These are phyloP conservation scores for Suillus lakei DNA, from an alignment of 768 basidiomycete species.

Conservation along the genomic window DNA sequence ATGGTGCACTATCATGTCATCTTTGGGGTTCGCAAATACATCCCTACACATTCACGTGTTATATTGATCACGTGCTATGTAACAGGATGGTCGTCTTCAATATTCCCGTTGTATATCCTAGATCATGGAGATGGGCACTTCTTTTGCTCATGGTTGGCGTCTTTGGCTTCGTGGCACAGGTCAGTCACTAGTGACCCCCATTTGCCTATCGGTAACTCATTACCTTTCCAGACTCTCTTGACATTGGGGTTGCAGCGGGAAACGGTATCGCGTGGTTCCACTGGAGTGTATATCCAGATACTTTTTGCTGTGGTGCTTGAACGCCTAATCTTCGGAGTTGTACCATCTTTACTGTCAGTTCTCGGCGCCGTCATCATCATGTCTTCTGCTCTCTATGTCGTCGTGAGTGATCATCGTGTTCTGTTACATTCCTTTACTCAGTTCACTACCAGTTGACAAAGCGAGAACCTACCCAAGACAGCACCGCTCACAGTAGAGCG, in stretches of 20 bases:
- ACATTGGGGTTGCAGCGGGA: slow-evolving; percentile 69
- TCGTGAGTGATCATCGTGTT: slow-evolving; percentile 45
- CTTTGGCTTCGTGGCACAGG: slow-evolving; percentile 24
- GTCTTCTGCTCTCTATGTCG: slow-evolving; percentile 64
- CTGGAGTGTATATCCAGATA: slow-evolving; percentile 66
- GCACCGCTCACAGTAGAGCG: not conserved
- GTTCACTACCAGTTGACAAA: not conserved
- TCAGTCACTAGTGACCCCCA: slow-evolving; percentile 2
- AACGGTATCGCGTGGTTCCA: slow-evolving; percentile 62
- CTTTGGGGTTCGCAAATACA: slow-evolving; percentile 12
- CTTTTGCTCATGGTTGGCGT: slow-evolving; percentile 23
- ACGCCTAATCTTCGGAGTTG: slow-evolving; percentile 61
- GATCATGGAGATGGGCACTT: slow-evolving; percentile 19
- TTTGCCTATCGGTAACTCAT: not conserved
- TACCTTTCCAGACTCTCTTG: slow-evolving; percentile 47
- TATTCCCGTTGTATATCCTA: slow-evolving; percentile 20
- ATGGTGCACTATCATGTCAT: slow-evolving; percentile 46
- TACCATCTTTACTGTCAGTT: slow-evolving; percentile 61
- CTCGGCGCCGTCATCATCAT: slow-evolving; percentile 71
- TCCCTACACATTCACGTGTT: not conserved
- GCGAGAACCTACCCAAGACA: not conserved
- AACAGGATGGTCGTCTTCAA: slow-evolving; percentile 19
- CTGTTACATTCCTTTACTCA: not conserved
- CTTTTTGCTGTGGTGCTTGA: slow-evolving; percentile 72
- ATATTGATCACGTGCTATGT: not conserved